phyloP scores from a whole-genome alignment of 805 yeast genomes.

The Spathaspora girioi region DNA sequence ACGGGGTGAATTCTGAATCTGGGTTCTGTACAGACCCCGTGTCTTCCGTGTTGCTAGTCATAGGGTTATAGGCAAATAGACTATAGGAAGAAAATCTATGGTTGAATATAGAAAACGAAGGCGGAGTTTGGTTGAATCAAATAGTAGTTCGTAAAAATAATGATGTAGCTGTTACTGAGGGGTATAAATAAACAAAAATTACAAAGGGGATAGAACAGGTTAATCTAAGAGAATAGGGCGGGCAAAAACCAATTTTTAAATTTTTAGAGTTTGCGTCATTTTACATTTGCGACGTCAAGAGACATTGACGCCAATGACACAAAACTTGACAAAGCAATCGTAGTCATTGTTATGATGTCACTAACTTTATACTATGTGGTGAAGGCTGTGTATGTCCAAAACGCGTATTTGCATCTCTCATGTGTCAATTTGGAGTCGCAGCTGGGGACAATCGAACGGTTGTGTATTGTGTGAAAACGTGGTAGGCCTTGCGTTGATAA shows the following conservation, averaged over 20 bases:
- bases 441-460: not conserved
- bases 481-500: not conserved
- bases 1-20: not conserved
- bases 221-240: not conserved
- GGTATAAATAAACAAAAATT: not conserved
- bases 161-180: not conserved
- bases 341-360: not conserved
- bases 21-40: not conserved
- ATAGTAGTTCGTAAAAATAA: not conserved
- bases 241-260: not conserved
- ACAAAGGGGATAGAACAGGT: not conserved
- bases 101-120: not conserved
- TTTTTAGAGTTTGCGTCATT: not conserved
- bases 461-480: not conserved
- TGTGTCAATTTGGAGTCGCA: not conserved
- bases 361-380: not conserved
- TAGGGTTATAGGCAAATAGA: too few species aligned
- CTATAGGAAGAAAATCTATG: not conserved
- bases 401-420: not conserved
- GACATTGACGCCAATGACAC: not conserved
- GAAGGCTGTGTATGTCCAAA: not conserved
- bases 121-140: not conserved
- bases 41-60: not conserved
- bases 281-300: not conserved
- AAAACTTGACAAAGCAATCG: not conserved